A percentile compares a stretch with the other conserved stretches of the same genome.
Evolutionary conservation across 371 early-diverging fungal species (phyloP).

Genomic region (Neoconidiobolus thromboides): DNA sequence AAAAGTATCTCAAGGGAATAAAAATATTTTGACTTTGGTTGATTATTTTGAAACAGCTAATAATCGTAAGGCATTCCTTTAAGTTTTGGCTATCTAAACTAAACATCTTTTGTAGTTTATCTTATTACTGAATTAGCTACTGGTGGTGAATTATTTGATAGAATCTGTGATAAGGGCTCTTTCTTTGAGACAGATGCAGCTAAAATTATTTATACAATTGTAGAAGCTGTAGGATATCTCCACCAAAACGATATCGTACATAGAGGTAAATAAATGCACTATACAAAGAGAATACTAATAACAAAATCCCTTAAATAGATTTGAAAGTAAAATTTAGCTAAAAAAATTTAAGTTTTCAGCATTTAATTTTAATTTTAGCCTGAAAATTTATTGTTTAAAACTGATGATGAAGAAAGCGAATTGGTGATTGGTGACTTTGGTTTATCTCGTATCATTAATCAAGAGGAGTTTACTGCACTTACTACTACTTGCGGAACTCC

Average conservation of each 20-base stretch:
- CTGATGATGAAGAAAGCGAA: slow-evolving; percentile 41
- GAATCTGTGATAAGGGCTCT: slow-evolving; percentile 53
- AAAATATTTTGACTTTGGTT: slow-evolving; percentile 62
- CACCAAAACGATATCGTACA: slow-evolving; percentile 75
- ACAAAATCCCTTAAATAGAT: slow-evolving; percentile 13
- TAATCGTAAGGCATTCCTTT: slow-evolving; percentile 38
- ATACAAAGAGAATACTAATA: not conserved
- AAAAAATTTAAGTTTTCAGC: not conserved
- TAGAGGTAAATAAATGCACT: slow-evolving; percentile 30
- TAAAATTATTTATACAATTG: slow-evolving; percentile 47
- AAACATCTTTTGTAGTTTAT: slow-evolving; percentile 31
- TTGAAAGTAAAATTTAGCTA: slow-evolving; percentile 17
- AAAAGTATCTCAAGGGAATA: slow-evolving; percentile 65
- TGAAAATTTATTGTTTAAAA: slow-evolving; percentile 69
- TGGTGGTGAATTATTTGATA: slow-evolving; percentile 85
- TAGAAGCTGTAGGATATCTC: slow-evolving; percentile 59
- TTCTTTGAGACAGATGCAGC: slow-evolving; percentile 78
- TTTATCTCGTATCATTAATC: slow-evolving; percentile 58
- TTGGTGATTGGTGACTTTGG: slow-evolving; percentile 79
- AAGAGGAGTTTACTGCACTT: slow-evolving; percentile 48
- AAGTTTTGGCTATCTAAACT: not conserved
- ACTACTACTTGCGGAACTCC: slow-evolving; percentile 72
- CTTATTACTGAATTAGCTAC: slow-evolving; percentile 73
- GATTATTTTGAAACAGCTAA: slow-evolving; percentile 86
- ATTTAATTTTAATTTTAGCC: slow-evolving; percentile 24